A percentile compares a stretch with the other conserved stretches of the same genome.
phyloP scores from a whole-genome alignment of 805 yeast genomes.

The Saccharomycopsis malanga region DNA sequence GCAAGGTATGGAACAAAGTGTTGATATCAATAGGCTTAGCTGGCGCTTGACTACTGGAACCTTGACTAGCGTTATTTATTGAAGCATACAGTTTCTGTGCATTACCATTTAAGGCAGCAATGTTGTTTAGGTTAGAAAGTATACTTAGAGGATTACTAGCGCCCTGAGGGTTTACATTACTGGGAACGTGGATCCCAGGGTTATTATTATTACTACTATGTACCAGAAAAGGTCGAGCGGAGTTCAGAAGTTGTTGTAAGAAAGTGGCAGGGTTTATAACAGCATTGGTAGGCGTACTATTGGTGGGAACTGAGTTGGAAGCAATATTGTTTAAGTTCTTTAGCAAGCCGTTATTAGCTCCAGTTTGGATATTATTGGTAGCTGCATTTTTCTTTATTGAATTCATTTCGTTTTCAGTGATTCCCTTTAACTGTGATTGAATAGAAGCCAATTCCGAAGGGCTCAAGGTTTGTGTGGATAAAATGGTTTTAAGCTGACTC shows the following conservation, averaged over 20 bases:
- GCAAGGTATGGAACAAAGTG: conserved; percentile 31
- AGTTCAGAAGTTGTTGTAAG: background rate
- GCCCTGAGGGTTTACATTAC: background rate
- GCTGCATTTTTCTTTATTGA: background rate
- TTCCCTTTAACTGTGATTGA: conserved; percentile 32
- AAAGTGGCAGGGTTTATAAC: background rate
- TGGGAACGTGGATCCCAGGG: background rate
- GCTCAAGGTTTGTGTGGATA: conserved; percentile 30
- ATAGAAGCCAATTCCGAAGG: conserved; percentile 33
- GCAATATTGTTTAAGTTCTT: background rate
- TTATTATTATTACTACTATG: background rate
- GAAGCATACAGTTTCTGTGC: too few relatives aligned
- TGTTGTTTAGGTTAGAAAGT: background rate
- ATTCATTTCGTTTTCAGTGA: conserved; percentile 31
- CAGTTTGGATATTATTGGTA: background rate
- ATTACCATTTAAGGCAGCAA: background rate
- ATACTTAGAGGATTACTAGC: background rate
- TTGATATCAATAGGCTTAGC: conserved; percentile 24
- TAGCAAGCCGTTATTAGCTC: background rate
- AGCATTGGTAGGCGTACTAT: background rate
- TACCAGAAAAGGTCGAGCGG: background rate
- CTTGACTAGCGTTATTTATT: background rate
- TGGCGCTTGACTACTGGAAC: background rate
- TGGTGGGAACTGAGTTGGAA: too few relatives aligned
- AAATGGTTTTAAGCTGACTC: conserved; percentile 12